These are phyloP conservation scores for Ascochyta rabiei DNA, from an alignment of 2,329 filamentous ascomycete genomes.

Conservation along the genomic window DNA sequence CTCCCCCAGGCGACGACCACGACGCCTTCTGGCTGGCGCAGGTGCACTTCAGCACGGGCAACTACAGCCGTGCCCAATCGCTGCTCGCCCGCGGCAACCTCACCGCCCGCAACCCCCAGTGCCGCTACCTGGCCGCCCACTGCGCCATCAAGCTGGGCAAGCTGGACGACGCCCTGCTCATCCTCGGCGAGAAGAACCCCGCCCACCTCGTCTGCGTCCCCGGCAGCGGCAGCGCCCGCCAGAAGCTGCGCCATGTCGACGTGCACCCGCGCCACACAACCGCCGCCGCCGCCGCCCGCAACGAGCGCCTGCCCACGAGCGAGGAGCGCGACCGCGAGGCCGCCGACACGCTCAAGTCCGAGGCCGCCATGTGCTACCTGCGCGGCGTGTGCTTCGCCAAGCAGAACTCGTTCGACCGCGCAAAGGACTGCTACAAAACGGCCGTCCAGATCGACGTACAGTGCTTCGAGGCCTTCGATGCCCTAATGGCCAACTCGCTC, in stretches of 20 bases:
- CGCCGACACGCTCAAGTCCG: constrained; percentile 77
- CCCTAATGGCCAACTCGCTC: constrained; percentile 94
- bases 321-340: constrained; percentile 73
- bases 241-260: constrained; percentile 73
- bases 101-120: constrained; percentile 79
- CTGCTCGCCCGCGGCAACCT: constrained; percentile 86
- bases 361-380: constrained; percentile 97
- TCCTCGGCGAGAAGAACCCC: constrained; percentile 94
- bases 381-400: constrained; percentile 94
- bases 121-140: constrained; percentile 90
- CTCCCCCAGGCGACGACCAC: constrained; percentile 85
- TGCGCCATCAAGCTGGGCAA: constrained; percentile 92
- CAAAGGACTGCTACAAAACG: constrained; percentile 98
- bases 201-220: constrained; percentile 77
- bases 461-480: constrained; percentile 97
- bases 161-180: constrained; percentile 83
- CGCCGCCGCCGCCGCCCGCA: constrained; percentile 54
- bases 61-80: constrained; percentile 89
- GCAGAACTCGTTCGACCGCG: constrained; percentile 94
- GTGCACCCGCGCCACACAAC: constrained; percentile 56
- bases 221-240: constrained; percentile 67
- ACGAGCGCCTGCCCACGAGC: constrained; percentile 61
- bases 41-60: constrained; percentile 93
- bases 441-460: constrained; percentile 96
- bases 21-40: constrained; percentile 99